Conservation (phyloP, 2,329 filamentous ascomycete genomes). For the Penicillium hesseltinei region DNA sequence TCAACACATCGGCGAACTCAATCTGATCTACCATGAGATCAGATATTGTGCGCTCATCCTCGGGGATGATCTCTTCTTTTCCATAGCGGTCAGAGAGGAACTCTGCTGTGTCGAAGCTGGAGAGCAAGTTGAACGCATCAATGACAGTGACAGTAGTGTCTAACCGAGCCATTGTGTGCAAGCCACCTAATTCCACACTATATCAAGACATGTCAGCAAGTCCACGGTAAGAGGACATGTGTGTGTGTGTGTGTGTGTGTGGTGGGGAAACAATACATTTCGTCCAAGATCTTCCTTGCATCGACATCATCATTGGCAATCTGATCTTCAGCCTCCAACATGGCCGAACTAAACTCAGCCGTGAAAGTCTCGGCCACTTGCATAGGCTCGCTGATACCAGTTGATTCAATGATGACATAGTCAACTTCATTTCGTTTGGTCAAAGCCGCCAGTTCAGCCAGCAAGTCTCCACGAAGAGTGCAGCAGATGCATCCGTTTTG, state of each 20-base stretch:
- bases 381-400: slow-evolving; percentile 69
- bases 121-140: slow-evolving; percentile 69
- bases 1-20: slow-evolving; percentile 71
- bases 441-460: slow-evolving; percentile 66
- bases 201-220: slow-evolving; percentile 1
- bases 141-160: slow-evolving; percentile 73
- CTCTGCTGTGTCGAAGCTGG: slow-evolving; percentile 69
- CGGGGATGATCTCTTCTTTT: slow-evolving; percentile 58
- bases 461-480: slow-evolving; percentile 67
- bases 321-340: slow-evolving; percentile 50
- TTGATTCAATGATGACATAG: slow-evolving; percentile 71
- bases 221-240: slow-evolving; percentile 5
- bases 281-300: slow-evolving; percentile 45
- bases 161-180: slow-evolving; percentile 64
- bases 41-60: slow-evolving; percentile 71
- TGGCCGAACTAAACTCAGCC: slow-evolving; percentile 50
- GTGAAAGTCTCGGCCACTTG: slow-evolving; percentile 74
- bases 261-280: slow-evolving; percentile 43
- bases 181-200: slow-evolving; percentile 58
- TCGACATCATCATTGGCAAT: slow-evolving; percentile 44
- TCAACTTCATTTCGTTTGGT: slow-evolving; percentile 64
- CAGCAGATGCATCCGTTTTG: slow-evolving; percentile 78
- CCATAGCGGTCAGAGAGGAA: slow-evolving; percentile 63
- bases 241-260: background rate
- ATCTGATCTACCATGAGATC: slow-evolving; percentile 76